A percentile compares a stretch with the other conserved stretches of the same genome.
Conservation (phyloP, 192 early-diverging fungal genomes). For the Mortierella hygrophila region DNA sequence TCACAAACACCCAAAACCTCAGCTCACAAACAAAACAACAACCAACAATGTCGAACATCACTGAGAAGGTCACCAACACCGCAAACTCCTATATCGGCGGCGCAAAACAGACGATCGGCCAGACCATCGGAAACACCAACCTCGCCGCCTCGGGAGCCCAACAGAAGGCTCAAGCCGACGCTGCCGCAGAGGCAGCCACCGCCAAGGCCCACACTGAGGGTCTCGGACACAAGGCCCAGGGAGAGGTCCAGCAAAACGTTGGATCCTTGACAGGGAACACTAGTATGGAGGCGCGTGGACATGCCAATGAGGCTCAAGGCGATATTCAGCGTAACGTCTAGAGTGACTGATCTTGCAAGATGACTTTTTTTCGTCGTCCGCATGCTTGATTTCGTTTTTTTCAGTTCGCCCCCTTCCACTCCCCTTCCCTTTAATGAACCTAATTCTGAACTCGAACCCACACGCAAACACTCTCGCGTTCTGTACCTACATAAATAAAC, state of each 20-base stretch:
- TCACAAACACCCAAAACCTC: background rate
- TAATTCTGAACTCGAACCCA: too few relatives aligned
- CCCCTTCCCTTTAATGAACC: too few relatives aligned
- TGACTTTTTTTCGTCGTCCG: background rate
- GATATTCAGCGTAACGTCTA: slow-evolving; percentile 28
- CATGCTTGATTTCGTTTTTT: background rate
- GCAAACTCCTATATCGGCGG: slow-evolving; percentile 32
- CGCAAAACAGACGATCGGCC: slow-evolving; percentile 26
- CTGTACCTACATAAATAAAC: too few relatives aligned
- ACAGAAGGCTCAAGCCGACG: slow-evolving; percentile 21
- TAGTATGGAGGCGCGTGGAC: slow-evolving; percentile 18
- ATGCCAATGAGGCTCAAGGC: slow-evolving; percentile 22
- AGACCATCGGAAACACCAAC: slow-evolving; percentile 17
- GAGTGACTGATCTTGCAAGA: background rate
- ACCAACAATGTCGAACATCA: slow-evolving; percentile 11
- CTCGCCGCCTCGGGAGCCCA: slow-evolving; percentile 17
- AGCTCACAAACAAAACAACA: background rate
- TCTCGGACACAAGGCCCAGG: slow-evolving; percentile 14
- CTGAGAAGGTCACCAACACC: slow-evolving; percentile 19
- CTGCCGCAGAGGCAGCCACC: background rate
- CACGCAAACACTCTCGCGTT: too few relatives aligned
- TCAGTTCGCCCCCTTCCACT: background rate
- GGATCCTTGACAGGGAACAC: slow-evolving; percentile 27
- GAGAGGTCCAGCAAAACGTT: slow-evolving; percentile 27
- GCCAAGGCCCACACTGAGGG: slow-evolving; percentile 32